Evolutionary conservation across 148 eudicot genomes (phyloP), one percentile per base, ranked within the genome.

Genomic region (Pharnaceum exiguum): DNA sequence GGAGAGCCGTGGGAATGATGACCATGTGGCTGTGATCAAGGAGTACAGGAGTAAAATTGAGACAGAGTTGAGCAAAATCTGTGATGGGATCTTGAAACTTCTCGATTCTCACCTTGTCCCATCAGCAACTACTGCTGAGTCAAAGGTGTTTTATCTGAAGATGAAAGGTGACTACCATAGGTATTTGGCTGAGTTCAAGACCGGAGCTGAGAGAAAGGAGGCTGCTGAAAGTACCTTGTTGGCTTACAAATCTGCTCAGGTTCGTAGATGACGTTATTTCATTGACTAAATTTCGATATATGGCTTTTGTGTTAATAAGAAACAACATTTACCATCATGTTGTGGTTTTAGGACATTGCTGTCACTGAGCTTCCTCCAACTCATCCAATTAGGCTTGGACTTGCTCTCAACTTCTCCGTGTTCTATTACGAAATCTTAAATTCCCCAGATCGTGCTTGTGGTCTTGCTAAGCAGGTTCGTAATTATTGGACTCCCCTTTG

Each of bases 311-410:
- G 30, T 61, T n/a, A 10, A 16, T n/a, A 6, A 40, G 36, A 59
- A 30, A 28, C n/a, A 5, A 15, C 10, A 18, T 31, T 53, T n/a
- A 44, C 40, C n/a, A 29, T 36, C 23, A 6, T 54, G 2, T 54
- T 5, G 35, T 55, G 18, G 46, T 28, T 69, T 25, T 29, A 73
- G 79, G 79, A 75, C 56, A 65, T 70, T 38, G 79, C 79, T 5
- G 29, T 75, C 60, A 68, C 79, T 50, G 79, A 75, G 26, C 22
- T 75, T 32, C 22, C 79, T 10, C 67, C 79, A 30, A 75, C 79
- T 49, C 79, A 75, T 67, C 79, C 79, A 13, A 75, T 75, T 7
- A 70, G 79, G 61, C 71, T 73, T 46, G 77, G 77, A 13, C 73
- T 73, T 37, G 77, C 77, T 57, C 65, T 73, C 33, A 73, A 73